phyloP scores from a whole-genome alignment of 306 rosid species.

The Quercus bicolor region DNA sequence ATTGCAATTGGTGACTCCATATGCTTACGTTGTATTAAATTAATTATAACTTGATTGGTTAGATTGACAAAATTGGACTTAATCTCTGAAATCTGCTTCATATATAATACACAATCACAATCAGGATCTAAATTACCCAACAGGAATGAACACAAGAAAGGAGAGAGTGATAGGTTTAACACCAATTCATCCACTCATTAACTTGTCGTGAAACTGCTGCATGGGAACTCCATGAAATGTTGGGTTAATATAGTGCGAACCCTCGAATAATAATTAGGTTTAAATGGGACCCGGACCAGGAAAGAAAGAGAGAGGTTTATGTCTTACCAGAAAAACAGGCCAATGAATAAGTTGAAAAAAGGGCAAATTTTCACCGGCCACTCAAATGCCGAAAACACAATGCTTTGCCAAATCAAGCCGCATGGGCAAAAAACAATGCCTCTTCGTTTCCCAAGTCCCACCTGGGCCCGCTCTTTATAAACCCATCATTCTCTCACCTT shows the following conservation, averaged over 20 bases:
- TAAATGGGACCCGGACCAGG: conserved; percentile 16
- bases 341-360: conserved; percentile 36
- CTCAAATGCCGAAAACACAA: conserved; percentile 12
- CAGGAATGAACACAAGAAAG: not conserved
- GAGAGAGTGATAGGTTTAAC: not conserved
- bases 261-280: conserved; percentile 10
- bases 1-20: too few relatives aligned
- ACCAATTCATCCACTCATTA: not conserved
- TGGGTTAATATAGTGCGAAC: conserved; percentile 16
- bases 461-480: not conserved
- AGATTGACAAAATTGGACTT: too few relatives aligned
- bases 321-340: conserved; percentile 24
- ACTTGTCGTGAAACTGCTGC: conserved; percentile 3
- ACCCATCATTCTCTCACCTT: not conserved
- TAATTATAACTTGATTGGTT: too few relatives aligned
- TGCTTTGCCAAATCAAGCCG: conserved; percentile 9
- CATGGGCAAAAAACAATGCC: not conserved
- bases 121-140: too few relatives aligned
- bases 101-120: too few relatives aligned
- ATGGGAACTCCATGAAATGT: conserved; percentile 10
- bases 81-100: too few relatives aligned
- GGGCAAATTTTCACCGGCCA: conserved; percentile 37
- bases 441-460: not conserved
- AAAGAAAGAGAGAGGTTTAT: conserved; percentile 4
- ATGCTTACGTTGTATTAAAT: too few relatives aligned